Evolutionary conservation across 495 filamentous ascomycete species (phyloP).

Genomic region (Aspergillus bertholletiae): DNA sequence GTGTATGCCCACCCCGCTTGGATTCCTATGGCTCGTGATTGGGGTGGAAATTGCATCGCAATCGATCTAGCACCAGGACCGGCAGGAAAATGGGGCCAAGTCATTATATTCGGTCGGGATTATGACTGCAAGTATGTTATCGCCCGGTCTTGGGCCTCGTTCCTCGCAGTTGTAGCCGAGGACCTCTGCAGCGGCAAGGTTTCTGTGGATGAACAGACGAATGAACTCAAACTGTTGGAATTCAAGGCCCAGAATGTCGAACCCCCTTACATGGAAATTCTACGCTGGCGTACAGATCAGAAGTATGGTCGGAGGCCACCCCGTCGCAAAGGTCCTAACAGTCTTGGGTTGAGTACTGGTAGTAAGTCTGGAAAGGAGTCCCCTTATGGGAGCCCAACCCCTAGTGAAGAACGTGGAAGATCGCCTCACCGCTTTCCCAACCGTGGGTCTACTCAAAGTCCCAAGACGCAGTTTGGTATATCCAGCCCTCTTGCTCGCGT

Average conservation of each 20-base stretch:
- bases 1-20: constrained; percentile 92
- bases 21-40: constrained; percentile 95
- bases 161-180: constrained; percentile 83
- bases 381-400: constrained; percentile 51
- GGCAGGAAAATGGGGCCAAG: constrained; percentile 87
- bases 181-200: constrained; percentile 84
- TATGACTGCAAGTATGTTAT: constrained; percentile 99
- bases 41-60: constrained; percentile 96
- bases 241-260: constrained; percentile 86
- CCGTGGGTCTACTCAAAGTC: constrained; percentile 44
- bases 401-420: constrained; percentile 50
- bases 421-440: constrained; percentile 51
- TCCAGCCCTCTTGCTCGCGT: constrained; percentile 53
- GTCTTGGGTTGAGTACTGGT: constrained; percentile 36
- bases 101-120: constrained; percentile 94
- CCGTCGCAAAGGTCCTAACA: constrained; percentile 43
- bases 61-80: constrained; percentile 93
- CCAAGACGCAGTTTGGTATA: constrained; percentile 47
- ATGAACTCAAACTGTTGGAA: constrained; percentile 86
- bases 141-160: constrained; percentile 85
- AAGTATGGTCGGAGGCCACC: constrained; percentile 71
- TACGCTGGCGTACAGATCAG: constrained; percentile 91
- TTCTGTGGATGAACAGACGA: constrained; percentile 84
- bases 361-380: constrained; percentile 42
- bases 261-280: constrained; percentile 90